Evolutionary conservation across 2,329 filamentous ascomycete species (phyloP), one percentile per base, ranked within the genome.

Genomic region (Botryotinia narcissicola): DNA sequence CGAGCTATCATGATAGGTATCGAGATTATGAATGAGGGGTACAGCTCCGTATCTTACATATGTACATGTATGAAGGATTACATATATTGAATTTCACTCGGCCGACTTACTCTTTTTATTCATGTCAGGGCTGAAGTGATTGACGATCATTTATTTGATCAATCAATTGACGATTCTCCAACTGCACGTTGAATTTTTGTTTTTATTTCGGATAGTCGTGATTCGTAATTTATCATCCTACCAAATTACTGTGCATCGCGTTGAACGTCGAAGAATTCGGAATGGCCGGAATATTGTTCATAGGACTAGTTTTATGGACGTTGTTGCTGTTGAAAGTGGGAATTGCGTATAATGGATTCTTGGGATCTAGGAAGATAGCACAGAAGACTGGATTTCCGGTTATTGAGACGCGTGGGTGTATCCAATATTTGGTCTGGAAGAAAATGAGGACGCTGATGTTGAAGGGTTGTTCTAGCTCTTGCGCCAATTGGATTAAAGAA

Each of bases 401-500:
- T 32, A 66, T 71, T 40, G 61, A 63, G 48, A 66, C 44, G 8
- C 60, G 70, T 71, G n/a, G 35, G 70, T 51, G 48, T 32, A 40
- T 12, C 44, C 40, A 7, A 25, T 25, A 10, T 6, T 29, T 40
- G 22, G 22, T 2, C 9, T 29, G 14, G 20, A 51, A 29, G 54
- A 4, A 29, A 44, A 18, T 22, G 1, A 44, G 3, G 8, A 46
- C 25, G 14, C 37, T 70, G 37, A 70, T 54, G 18, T 20, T 25
- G 8, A 69, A 25, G 35, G 14, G 25, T 32, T 16, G 4, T 16
- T 42, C 4, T 32, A 72, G 70, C 70, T 25, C 59, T 66, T 71
- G 70, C 60, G 5, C 70, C 73, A 10, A 73, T 76, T 60, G 75
- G 75, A 59, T 73, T 67, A 42, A 18, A 61, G 35, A 75, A 66